Conservation (phyloP, 2,329 filamentous ascomycete species). For the Tricladium varicosporioides region DNA sequence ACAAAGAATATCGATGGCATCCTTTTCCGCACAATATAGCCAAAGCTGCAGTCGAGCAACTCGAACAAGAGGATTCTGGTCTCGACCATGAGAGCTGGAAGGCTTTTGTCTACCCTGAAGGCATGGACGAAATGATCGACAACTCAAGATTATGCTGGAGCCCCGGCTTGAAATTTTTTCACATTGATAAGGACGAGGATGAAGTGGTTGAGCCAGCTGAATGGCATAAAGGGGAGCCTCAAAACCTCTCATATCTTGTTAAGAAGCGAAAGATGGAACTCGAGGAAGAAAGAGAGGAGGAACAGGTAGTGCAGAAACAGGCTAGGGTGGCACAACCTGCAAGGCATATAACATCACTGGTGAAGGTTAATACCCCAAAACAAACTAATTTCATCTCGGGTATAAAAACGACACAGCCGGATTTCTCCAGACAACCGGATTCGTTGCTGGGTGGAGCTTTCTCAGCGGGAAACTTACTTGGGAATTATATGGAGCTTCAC, state of each 20-base stretch:
- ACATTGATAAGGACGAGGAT: conserved; percentile 38
- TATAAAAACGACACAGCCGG: conserved; percentile 22
- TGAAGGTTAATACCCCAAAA: conserved; percentile 1
- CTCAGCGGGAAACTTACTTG: conserved; percentile 42
- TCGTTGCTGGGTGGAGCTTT: conserved; percentile 31
- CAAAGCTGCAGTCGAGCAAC: conserved; percentile 35
- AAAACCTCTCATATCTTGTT: conserved; percentile 38
- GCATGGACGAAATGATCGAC: conserved; percentile 33
- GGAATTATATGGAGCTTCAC: conserved; percentile 50
- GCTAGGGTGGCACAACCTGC: not conserved
- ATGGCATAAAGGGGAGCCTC: conserved; percentile 20
- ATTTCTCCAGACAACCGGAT: conserved; percentile 17
- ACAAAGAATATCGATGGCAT: conserved; percentile 44
- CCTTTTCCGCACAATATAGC: conserved; percentile 40
- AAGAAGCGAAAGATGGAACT: conserved; percentile 38
- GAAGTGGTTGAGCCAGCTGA: conserved; percentile 34
- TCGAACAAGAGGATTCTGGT: conserved; percentile 35
- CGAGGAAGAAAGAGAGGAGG: conserved; percentile 10
- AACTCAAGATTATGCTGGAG: conserved; percentile 45
- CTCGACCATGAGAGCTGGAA: conserved; percentile 38
- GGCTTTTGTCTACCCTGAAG: conserved; percentile 34
- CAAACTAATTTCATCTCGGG: conserved; percentile 2
- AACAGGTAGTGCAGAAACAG: conserved; percentile 7
- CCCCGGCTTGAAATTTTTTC: conserved; percentile 44
- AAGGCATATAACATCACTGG: not conserved